phyloP scores from a whole-genome alignment of 352 stramenopile genomes.

The Peronospora tabacina region DNA sequence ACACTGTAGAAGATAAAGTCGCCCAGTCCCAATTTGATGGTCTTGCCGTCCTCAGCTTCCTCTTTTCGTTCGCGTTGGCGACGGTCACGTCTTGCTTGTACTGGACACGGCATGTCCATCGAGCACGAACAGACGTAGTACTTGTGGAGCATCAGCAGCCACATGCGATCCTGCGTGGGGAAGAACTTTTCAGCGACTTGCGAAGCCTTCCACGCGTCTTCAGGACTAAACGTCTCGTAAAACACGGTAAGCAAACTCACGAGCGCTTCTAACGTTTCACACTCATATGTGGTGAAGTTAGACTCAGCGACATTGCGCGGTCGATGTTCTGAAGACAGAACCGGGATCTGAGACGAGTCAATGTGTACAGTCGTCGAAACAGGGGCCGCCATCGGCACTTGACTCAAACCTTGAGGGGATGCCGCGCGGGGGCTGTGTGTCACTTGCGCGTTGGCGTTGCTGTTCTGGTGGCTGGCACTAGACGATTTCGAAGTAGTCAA shows the following conservation, averaged over 20 bases:
- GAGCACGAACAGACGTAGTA: constrained; percentile 80
- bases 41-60: constrained; percentile 67
- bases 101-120: constrained; percentile 64
- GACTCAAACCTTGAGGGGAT: constrained; percentile 8
- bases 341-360: constrained; percentile 26
- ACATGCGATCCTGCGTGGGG: constrained; percentile 61
- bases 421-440: constrained; percentile 17
- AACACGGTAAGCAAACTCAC: constrained; percentile 53
- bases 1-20: constrained; percentile 99
- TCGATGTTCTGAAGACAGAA: constrained; percentile 25
- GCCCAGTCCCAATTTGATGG: constrained; percentile 90
- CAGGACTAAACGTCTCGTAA: constrained; percentile 71
- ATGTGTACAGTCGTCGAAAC: constrained; percentile 15
- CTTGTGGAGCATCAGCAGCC: constrained; percentile 83
- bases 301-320: constrained; percentile 68
- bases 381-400: constrained; percentile 5
- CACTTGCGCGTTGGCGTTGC: constrained; percentile 17
- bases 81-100: constrained; percentile 56
- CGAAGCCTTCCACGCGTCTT: constrained; percentile 72
- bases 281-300: constrained; percentile 69
- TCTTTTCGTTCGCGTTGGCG: constrained; percentile 47
- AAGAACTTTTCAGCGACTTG: constrained; percentile 83
- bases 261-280: constrained; percentile 69
- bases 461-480: constrained; percentile 21
- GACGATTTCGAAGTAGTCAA: constrained; percentile 37